Evolutionary conservation across 2,329 filamentous ascomycete species (phyloP), one percentile per base, ranked within the genome.

Genomic region (Metarhizium guizhouense): DNA sequence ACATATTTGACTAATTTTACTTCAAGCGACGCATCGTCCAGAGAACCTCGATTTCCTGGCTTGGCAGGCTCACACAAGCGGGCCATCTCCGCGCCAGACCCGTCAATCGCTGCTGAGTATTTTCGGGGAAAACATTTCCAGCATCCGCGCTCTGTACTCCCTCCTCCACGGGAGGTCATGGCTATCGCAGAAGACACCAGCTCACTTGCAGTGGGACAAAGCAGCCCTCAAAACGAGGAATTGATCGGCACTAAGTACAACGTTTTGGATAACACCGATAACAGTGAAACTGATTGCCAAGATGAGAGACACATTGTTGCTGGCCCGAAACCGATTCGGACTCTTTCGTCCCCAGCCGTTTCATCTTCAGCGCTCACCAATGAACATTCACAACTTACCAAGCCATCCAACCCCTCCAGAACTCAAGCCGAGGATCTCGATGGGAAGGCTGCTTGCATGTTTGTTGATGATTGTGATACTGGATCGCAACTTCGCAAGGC

Each of bases 401-500:
- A 16, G 16, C n/a, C 54, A n/a, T 43, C 47, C 30, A 49, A 32
- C 11, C 40, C 47, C 10, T 34, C 34, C 10, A 51, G n/a, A 10
- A 49, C 54, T 7, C 7, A 51, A 16, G 58, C 51, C 18, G 56
- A 63, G 8, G 58, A 60, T 36, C 42, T 59, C 32, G 56, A 62
- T 16, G 65, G 67, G 36, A 64, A 67, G 6, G 65, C 69, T 14
- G 66, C 62, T 29, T 86, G 83, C 63, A 79, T 82, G 72, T 83
- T 79, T 59, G 76, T 79, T 16, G 67, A 74, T 1, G 73, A 80
- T 58, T 87, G 84, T 64, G 76, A 80, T 49, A 85, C 82, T 0
- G 77, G 76, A 4, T 83, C 82, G 5, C 77, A 81, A 55, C 78
- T 79, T 29, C 82, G 89, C 51, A 93, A 93, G 70, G 84, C 86